Percentiles rank a stretch among this genome's conserved stretches.
Conservation (phyloP, 192 early-diverging fungal species). For the Backusella westeae region DNA sequence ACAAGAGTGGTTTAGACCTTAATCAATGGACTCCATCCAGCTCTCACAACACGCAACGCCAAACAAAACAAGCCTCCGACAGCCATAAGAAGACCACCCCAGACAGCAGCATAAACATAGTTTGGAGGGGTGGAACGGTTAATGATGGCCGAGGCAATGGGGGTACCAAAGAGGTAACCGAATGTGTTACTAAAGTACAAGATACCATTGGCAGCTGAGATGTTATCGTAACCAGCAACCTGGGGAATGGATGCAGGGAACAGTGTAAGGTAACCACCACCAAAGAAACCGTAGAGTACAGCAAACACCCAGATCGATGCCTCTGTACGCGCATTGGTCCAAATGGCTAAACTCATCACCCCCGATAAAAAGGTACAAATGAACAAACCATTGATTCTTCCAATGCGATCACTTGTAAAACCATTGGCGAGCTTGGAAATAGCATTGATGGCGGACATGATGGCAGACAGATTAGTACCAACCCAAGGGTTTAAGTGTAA, state of each 20-base stretch:
- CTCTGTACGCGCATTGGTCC: conserved; percentile 39
- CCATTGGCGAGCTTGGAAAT: conserved; percentile 40
- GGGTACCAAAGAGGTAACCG: conserved; percentile 40
- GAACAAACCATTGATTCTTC: conserved; percentile 43
- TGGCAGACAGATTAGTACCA: conserved; percentile 36
- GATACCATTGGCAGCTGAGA: conserved; percentile 35
- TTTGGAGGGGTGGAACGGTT: conserved; percentile 6
- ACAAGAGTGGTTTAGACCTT: neutral
- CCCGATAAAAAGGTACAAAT: conserved; percentile 43
- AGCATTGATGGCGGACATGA: conserved; percentile 48
- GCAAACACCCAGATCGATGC: conserved; percentile 37
- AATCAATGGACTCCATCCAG: conserved; percentile 20
- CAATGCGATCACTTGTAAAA: conserved; percentile 42
- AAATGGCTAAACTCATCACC: conserved; percentile 41
- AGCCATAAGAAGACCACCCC: conserved; percentile 12
- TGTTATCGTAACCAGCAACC: conserved; percentile 34
- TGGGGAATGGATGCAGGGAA: conserved; percentile 36
- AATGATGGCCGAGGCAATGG: conserved; percentile 39
- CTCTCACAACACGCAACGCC: conserved; percentile 14
- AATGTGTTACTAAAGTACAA: conserved; percentile 39
- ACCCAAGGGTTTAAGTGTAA: conserved; percentile 30
- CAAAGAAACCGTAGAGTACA: conserved; percentile 44
- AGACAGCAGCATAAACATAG: conserved; percentile 19
- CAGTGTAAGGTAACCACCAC: conserved; percentile 44
- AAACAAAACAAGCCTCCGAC: conserved; percentile 18